Evolutionary conservation across 148 eudicot genomes (phyloP).

Genomic region (Amaranthus palmeri): DNA sequence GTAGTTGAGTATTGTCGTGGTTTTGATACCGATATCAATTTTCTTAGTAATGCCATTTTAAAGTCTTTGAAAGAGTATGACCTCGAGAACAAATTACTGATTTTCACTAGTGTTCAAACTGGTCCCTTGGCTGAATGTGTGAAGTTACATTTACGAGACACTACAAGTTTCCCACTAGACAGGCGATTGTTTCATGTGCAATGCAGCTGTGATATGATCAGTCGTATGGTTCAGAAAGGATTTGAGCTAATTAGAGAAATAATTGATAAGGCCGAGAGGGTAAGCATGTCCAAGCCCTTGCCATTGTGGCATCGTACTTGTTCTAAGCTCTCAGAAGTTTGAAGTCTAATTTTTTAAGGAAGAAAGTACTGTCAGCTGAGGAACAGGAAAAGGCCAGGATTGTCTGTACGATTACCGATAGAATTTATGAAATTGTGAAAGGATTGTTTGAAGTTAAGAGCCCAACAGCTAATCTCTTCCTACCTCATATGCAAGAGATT

Average conservation of each 20-base stretch:
- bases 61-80: too few relatives aligned
- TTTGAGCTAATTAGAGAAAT: constrained; percentile 8
- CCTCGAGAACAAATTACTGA: too few relatives aligned
- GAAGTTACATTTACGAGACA: too few relatives aligned
- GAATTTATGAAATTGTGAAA: constrained; percentile 7
- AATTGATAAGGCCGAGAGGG: constrained; percentile 7
- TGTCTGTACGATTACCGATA: constrained; percentile 21
- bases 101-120: too few relatives aligned
- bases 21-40: too few relatives aligned
- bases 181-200: constrained; percentile 19
- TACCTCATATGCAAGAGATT: constrained; percentile 25
- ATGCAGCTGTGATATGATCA: constrained; percentile 15
- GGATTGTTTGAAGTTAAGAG: constrained; percentile 15
- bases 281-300: constrained; percentile 11
- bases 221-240: constrained; percentile 14
- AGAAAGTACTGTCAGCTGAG: constrained; percentile 24
- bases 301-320: constrained; percentile 27
- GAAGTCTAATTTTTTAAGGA: constrained; percentile 21
- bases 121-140: too few relatives aligned
- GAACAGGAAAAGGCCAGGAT: constrained; percentile 25
- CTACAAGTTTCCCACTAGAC: constrained; percentile 6
- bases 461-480: constrained; percentile 22
- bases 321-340: constrained; percentile 3
- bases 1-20: too few relatives aligned
- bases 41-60: too few relatives aligned